These are phyloP conservation scores for Kwoniella shandongensis DNA, from an alignment of 768 basidiomycete genomes.

Conservation along the genomic window DNA sequence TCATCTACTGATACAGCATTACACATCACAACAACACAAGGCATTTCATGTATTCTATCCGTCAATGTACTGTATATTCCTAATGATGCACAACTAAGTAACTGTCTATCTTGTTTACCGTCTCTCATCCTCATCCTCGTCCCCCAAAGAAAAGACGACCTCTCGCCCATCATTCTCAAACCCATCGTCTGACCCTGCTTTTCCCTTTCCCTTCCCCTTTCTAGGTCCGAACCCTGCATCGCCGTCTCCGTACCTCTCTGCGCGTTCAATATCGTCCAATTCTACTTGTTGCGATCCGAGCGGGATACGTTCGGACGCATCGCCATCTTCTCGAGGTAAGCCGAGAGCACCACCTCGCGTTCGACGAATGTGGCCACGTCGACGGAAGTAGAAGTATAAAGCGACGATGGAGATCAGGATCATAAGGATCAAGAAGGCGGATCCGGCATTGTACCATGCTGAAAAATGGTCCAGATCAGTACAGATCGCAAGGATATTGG, in stretches of 20 bases:
- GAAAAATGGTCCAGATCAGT: constrained; percentile 2
- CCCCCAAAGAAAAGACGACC: constrained; percentile 16
- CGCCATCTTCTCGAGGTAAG: constrained; percentile 23
- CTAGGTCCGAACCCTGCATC: constrained; percentile 34
- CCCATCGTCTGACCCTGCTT: constrained; percentile 21
- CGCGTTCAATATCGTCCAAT: constrained; percentile 76
- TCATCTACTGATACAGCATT: too few species aligned
- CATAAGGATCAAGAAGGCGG: constrained; percentile 77
- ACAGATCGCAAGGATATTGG: too few species aligned
- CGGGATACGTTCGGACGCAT: constrained; percentile 46
- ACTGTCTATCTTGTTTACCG: too few species aligned
- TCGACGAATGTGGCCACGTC: constrained; percentile 54
- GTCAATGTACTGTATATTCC: too few species aligned
- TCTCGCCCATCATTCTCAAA: constrained; percentile 27
- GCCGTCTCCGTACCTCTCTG: constrained; percentile 39
- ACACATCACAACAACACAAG: too few species aligned
- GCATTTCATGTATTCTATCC: too few species aligned
- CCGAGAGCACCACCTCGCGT: constrained; percentile 39
- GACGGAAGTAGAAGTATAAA: constrained; percentile 75
- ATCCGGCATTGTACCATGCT: constrained; percentile 96
- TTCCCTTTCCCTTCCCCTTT: constrained; percentile 45
- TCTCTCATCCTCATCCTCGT: constrained; percentile 28
- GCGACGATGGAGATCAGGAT: constrained; percentile 69
- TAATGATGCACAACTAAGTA: too few species aligned
- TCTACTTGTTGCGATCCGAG: constrained; percentile 54